Evolutionary conservation across 2,329 filamentous ascomycete species (phyloP).

Genomic region (Fusarium buharicum): DNA sequence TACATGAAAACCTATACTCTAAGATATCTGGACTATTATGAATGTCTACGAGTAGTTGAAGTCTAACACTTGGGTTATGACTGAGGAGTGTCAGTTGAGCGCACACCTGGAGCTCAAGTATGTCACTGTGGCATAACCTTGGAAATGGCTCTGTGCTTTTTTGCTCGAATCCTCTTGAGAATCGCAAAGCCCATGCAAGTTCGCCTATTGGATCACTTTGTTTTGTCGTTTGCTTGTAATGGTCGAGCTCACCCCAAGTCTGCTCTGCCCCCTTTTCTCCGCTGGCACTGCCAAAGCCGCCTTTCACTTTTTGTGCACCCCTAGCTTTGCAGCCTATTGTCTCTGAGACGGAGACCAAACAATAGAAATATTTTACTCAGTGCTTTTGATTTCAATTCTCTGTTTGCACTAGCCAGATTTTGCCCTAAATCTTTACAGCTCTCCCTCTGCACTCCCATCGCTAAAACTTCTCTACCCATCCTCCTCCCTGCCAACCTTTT

Average conservation of each 20-base stretch:
- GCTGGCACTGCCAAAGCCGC: neutral
- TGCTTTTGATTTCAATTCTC: neutral
- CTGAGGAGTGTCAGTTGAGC: constrained; percentile 4
- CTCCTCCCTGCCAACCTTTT: constrained; percentile 13
- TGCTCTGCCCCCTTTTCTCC: neutral
- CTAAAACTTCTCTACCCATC: constrained; percentile 7
- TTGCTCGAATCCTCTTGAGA: too few relatives aligned
- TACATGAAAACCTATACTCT: neutral
- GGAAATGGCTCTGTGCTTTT: neutral
- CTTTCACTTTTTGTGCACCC: neutral
- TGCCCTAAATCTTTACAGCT: neutral
- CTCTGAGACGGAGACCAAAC: neutral
- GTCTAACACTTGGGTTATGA: neutral
- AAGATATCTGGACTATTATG: neutral
- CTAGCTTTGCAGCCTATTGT: constrained; percentile 15
- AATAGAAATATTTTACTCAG: neutral
- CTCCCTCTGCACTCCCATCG: neutral
- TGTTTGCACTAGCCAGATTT: neutral
- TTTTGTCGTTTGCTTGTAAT: neutral
- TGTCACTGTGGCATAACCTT: neutral
- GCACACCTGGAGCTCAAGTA: neutral
- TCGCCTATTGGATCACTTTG: too few relatives aligned
- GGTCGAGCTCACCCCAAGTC: neutral
- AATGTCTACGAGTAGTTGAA: neutral
- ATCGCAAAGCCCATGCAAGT: rapidly evolving